Conservation (phyloP, 495 filamentous ascomycete species). For the Neurospora cerealis region DNA sequence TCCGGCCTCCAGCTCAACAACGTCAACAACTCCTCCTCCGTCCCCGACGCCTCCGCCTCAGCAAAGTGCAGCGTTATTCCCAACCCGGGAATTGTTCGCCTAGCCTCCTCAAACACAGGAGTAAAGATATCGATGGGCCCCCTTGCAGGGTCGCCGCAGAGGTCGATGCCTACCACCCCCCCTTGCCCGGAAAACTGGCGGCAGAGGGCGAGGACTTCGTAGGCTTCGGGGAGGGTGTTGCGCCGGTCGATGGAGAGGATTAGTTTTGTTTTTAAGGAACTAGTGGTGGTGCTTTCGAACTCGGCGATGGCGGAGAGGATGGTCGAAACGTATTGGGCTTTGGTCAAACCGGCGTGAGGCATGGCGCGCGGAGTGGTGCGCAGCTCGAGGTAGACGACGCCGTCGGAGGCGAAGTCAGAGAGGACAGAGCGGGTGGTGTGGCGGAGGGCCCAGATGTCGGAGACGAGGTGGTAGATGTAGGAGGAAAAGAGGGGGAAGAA, state of each 20-base stretch:
- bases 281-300: slow-evolving; percentile 22
- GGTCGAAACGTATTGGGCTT: slow-evolving; percentile 52
- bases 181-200: slow-evolving; percentile 33
- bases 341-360: slow-evolving; percentile 41
- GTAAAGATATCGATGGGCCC: slow-evolving; percentile 48
- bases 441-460: slow-evolving; percentile 44
- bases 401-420: slow-evolving; percentile 58
- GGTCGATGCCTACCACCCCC: slow-evolving; percentile 67
- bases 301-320: slow-evolving; percentile 49
- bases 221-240: slow-evolving; percentile 45
- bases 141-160: slow-evolving; percentile 66
- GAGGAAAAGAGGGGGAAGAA: slow-evolving; percentile 35
- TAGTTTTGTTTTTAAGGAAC: slow-evolving; percentile 37
- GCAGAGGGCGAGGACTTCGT: slow-evolving; percentile 53
- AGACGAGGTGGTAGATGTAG: slow-evolving; percentile 67
- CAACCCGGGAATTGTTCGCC: slow-evolving; percentile 33
- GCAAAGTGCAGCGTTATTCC: slow-evolving; percentile 71
- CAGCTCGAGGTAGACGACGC: slow-evolving; percentile 71
- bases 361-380: slow-evolving; percentile 67
- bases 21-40: slow-evolving; percentile 46
- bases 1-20: slow-evolving; percentile 58
- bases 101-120: slow-evolving; percentile 47
- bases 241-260: slow-evolving; percentile 71
- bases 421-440: slow-evolving; percentile 61
- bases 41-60: slow-evolving; percentile 46